phyloP scores from a whole-genome alignment of 192 early-diverging fungal genomes.

The Coemansia aciculifera region DNA sequence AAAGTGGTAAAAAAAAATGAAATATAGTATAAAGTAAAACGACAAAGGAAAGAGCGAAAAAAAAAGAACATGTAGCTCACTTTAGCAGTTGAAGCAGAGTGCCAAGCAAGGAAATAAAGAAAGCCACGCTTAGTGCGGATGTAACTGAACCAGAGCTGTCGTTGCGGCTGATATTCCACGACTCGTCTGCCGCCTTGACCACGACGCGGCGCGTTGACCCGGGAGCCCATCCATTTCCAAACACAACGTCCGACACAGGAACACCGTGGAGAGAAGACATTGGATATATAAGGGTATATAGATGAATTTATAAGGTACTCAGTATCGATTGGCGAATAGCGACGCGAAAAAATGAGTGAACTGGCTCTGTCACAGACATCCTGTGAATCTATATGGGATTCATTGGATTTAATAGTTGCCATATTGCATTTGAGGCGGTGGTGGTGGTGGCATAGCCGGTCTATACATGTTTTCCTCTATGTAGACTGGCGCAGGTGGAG shows the following conservation, averaged over 20 bases:
- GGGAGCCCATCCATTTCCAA: constrained; percentile 45
- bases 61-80: constrained; percentile 12
- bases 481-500: constrained; percentile 7
- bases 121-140: constrained; percentile 21
- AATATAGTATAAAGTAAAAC: not conserved
- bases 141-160: constrained; percentile 24
- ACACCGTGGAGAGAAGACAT: constrained; percentile 17
- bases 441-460: constrained; percentile 3
- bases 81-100: constrained; percentile 27
- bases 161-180: constrained; percentile 37
- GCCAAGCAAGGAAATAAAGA: constrained; percentile 32
- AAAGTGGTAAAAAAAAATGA: not conserved
- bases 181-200: constrained; percentile 22
- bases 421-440: constrained; percentile 5
- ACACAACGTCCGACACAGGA: constrained; percentile 28
- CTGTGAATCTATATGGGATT: not conserved
- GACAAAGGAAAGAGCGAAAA: constrained; percentile 4
- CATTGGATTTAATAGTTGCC: not conserved
- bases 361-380: not conserved
- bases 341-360: not conserved
- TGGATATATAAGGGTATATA: not conserved
- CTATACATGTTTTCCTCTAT: not conserved
- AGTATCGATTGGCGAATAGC: too few species aligned
- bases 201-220: constrained; percentile 38
- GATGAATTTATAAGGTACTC: not conserved